Base-by-base conservation (phyloP, 805 yeast genomes). In the Pichia cabralensis region DNA sequence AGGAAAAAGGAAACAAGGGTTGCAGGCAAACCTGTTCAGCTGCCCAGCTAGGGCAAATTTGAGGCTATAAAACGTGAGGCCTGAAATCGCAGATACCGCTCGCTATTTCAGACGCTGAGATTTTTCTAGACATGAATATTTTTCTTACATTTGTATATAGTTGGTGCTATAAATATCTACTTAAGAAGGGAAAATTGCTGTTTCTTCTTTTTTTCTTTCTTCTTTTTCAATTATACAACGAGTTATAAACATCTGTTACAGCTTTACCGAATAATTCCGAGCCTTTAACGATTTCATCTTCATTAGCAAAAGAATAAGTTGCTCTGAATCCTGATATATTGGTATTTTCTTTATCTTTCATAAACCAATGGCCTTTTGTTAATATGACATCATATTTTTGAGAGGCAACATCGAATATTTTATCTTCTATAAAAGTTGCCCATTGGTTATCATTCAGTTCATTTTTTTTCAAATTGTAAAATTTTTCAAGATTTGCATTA, bases 401-500 rank as follows among this genome's bases (percentile, higher is more conserved):
- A 23, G 35, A 35, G n/a, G 46, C 33, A 13, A 51, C 51, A 12
- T 37, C 28, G 31, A 40, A 56, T 8, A 56, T 44, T 18, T 32
- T 22, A 24, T 45, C 46, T 43, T 59, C 62, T 17, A 58, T 35
- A 27, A 62, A 59, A 1, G 27, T 28, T 17, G 47, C 44, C 60
- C 60, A 55, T 33, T 51, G 45, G 5, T 30, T 31, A 19, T 44
- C 45, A 22, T 22, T 8, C 3, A 3, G 67, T 6, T 35, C 55
- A 15, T 16, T 66, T 68, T 36, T 64, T 69, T 45, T 62, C 62
- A 6, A 49, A 3, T 22, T 22, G 3, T n/a, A 43, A 36, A 52
- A 56, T 10, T 47, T 40, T 14, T 64, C 45, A 26, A 66, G 60
- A 39, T 69, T 71, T 33, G 70, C 44, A 16, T 53, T 50, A 27